Conservation (phyloP, 2,329 filamentous ascomycete species). For the Pseudocercospora fijiensis region DNA sequence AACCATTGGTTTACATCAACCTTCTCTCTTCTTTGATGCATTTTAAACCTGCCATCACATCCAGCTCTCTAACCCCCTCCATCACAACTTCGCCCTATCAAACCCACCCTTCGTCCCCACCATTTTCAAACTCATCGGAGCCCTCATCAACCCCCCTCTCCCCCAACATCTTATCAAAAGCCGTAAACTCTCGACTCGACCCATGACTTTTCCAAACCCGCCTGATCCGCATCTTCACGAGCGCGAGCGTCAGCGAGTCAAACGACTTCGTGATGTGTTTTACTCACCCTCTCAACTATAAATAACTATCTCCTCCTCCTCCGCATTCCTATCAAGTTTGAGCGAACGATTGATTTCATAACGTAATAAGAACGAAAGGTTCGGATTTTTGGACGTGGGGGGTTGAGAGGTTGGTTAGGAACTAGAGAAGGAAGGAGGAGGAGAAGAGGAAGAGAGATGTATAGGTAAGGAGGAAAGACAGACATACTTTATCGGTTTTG, state of each 20-base stretch:
- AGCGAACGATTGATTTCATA: conserved; percentile 22
- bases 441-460: neutral
- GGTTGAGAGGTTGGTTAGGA: conserved; percentile 17
- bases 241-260: neutral
- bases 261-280: too few species aligned
- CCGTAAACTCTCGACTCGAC: conserved; percentile 16
- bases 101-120: conserved; percentile 18
- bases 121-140: conserved; percentile 24
- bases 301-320: conserved; percentile 24
- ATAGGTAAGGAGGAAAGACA: neutral
- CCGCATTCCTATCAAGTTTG: conserved; percentile 18
- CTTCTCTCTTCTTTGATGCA: too few species aligned
- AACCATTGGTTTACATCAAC: too few species aligned
- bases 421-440: conserved; percentile 8
- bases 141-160: conserved; percentile 22
- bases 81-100: conserved; percentile 15
- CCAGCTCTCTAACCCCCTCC: neutral
- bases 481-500: conserved; percentile 20
- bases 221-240: conserved; percentile 16
- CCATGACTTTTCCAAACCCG: conserved; percentile 20
- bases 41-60: too few species aligned
- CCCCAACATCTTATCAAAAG: conserved; percentile 21
- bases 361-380: conserved; percentile 15
- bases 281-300: conserved; percentile 22
- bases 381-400: conserved; percentile 19